phyloP scores from a whole-genome alignment of 2,329 filamentous ascomycete species.

The Aspergillus persii region DNA sequence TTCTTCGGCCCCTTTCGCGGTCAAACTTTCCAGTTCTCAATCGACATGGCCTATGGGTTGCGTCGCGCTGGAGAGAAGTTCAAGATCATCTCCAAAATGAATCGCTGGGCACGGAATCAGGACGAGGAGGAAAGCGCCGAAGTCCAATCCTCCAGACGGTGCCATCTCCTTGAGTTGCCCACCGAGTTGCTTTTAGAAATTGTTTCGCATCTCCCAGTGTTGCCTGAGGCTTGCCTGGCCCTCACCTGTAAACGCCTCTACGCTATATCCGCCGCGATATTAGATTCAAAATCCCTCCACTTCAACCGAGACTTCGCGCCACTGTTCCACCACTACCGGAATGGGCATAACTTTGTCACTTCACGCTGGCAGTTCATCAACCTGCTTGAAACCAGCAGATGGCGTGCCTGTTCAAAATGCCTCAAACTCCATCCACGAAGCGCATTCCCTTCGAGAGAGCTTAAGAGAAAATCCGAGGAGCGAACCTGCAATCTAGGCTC shows the following conservation, averaged over 20 bases:
- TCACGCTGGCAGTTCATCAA: conserved; percentile 38
- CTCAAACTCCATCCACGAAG: conserved; percentile 38
- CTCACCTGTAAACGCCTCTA: conserved; percentile 39
- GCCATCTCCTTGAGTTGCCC: conserved; percentile 36
- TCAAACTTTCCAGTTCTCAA: conserved; percentile 12
- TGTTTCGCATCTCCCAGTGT: conserved; percentile 32
- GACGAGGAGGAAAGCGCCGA: conserved; percentile 12
- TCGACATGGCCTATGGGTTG: conserved; percentile 29
- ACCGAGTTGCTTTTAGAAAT: conserved; percentile 40
- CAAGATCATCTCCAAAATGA: conserved; percentile 29
- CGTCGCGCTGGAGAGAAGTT: conserved; percentile 30
- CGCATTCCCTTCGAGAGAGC: conserved; percentile 32
- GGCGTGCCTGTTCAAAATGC: conserved; percentile 38
- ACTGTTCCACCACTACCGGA: conserved; percentile 40
- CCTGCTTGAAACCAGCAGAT: conserved; percentile 34
- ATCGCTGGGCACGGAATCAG: conserved; percentile 23
- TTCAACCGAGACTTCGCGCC: conserved; percentile 40
- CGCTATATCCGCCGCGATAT: conserved; percentile 30
- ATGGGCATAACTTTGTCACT: conserved; percentile 35
- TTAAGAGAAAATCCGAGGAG: conserved; percentile 32
- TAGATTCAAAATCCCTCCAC: conserved; percentile 33
- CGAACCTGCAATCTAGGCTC: conserved; percentile 35
- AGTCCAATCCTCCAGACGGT: conserved; percentile 20
- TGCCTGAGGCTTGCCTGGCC: conserved; percentile 38
- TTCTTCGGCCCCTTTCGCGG: conserved; percentile 13